Conservation (phyloP, 2,329 filamentous ascomycete species). For the Monosporascus sp. region DNA sequence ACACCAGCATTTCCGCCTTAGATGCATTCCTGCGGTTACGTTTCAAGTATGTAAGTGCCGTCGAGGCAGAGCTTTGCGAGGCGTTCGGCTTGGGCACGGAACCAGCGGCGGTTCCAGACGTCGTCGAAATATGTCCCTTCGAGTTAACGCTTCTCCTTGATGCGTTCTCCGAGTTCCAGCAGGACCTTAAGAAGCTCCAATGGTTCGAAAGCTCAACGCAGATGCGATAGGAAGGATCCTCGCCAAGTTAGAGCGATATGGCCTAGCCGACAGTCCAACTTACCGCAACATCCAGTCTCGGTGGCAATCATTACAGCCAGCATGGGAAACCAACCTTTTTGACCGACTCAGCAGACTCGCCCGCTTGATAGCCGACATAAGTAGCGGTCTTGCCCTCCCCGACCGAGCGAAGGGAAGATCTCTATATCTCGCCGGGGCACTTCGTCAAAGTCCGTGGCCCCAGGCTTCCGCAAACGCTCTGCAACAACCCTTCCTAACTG, state of each 20-base stretch:
- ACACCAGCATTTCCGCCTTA: background rate
- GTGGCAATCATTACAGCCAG: background rate
- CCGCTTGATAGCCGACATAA: too few relatives aligned
- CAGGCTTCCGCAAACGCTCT: too few relatives aligned
- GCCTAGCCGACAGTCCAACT: background rate
- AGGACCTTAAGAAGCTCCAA: background rate
- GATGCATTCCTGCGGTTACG: background rate
- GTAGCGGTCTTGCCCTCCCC: too few relatives aligned
- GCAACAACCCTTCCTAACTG: too few relatives aligned
- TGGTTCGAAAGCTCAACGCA: background rate
- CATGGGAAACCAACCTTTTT: too few relatives aligned
- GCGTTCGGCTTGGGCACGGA: background rate
- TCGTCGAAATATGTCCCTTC: background rate
- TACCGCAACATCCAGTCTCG: background rate
- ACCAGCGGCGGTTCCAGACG: background rate
- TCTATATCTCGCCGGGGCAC: too few relatives aligned
- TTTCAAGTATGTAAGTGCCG: background rate
- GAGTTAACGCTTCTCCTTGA: background rate
- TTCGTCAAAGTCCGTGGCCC: too few relatives aligned
- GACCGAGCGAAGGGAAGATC: too few relatives aligned
- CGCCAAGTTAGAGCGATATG: background rate
- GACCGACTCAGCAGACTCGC: too few relatives aligned
- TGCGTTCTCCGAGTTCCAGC: background rate
- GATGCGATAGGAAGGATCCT: background rate
- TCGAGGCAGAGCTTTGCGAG: background rate